Base-by-base conservation (phyloP, 116 monocot species). In the Zostera marina region DNA sequence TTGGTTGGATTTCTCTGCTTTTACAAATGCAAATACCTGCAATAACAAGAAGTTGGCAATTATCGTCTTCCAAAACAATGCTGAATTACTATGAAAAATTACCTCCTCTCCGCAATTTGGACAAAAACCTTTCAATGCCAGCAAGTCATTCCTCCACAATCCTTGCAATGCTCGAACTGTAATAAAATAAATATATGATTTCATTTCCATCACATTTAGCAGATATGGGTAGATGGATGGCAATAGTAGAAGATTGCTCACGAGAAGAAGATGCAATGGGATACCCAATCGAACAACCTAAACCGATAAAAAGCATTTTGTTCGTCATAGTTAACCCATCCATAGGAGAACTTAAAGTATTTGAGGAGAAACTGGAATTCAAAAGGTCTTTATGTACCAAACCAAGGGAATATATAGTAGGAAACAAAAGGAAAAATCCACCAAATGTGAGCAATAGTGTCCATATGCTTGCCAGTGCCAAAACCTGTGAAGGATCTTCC, bases 81-180 rank as follows among this genome's bases (percentile, higher is more conserved):
- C 11, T 17, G 2, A 9, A 59, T 0, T 13, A 20, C 44, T 43
- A 11, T 5, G n/a, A 11, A 59, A 44, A 59, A 22, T 11, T 42
- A 94, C 94, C 94, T 96, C 85, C 73, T 96, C 89, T 8, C 94
- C 94, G 54, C 94, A 96, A 58, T 85, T 88, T 60, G 88, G 94
- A 53, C 94, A 96, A 20, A 71, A 82, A 14, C 94, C 94, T 72
- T 96, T 96, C 15, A 96, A 41, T 61, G 89, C 94, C 49, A 96
- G 80, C 63, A 96, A 70, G 58, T 96, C 64, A 59, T 82, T 88
- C 62, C 46, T 82, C 85, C 73, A 85, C 47, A 96, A 66, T 40
- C 73, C 78, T 76, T 62, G 43, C 49, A 96, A 66, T 63, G 88
- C 82, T 74, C 78, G 59, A 11, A 74, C 94, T 96, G 78, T 41